A percentile compares a stretch with the other conserved stretches of the same genome.
These are phyloP conservation scores for Aureobasidium sp. DNA, from an alignment of 2,329 filamentous ascomycete genomes.

Conservation along the genomic window DNA sequence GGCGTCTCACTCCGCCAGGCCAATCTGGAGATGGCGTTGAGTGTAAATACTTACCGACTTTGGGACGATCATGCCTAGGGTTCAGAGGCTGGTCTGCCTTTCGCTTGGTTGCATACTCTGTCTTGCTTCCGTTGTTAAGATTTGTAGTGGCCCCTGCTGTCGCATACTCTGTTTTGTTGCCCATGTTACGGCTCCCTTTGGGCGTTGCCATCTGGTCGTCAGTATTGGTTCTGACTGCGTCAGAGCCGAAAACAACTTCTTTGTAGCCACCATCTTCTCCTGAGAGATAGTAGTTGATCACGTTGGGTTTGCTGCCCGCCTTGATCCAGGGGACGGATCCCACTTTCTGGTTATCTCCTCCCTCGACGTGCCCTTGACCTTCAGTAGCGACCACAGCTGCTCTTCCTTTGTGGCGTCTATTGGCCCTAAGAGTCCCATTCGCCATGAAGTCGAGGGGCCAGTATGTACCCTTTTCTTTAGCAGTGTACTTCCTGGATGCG, in stretches of 20 bases:
- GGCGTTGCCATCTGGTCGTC: neutral
- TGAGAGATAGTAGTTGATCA: slow-evolving; percentile 24
- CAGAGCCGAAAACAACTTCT: neutral
- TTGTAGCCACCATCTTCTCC: slow-evolving; percentile 19
- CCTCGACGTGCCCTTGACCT: slow-evolving; percentile 16
- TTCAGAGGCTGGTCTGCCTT: neutral
- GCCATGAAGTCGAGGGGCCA: slow-evolving; percentile 36
- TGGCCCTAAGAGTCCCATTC: slow-evolving; percentile 26
- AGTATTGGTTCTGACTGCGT: neutral
- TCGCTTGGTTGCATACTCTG: neutral
- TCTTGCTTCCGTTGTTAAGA: neutral
- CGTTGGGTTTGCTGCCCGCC: slow-evolving; percentile 18
- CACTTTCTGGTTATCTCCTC: slow-evolving; percentile 18
- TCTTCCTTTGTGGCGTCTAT: slow-evolving; percentile 33
- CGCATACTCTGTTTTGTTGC: neutral
- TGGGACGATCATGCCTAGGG: neutral
- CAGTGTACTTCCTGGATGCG: slow-evolving; percentile 25
- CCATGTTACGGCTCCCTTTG: neutral
- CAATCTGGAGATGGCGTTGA: slow-evolving; percentile 7
- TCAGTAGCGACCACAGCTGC: slow-evolving; percentile 24
- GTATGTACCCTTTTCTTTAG: slow-evolving; percentile 22
- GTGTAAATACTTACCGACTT: slow-evolving; percentile 6
- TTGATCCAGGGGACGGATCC: slow-evolving; percentile 18
- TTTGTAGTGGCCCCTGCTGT: neutral
- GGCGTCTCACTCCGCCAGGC: neutral